Evolutionary conservation across 805 yeast genomes (phyloP), one percentile per base, ranked within the genome.

Genomic region (Kodamaea fukazawae): DNA sequence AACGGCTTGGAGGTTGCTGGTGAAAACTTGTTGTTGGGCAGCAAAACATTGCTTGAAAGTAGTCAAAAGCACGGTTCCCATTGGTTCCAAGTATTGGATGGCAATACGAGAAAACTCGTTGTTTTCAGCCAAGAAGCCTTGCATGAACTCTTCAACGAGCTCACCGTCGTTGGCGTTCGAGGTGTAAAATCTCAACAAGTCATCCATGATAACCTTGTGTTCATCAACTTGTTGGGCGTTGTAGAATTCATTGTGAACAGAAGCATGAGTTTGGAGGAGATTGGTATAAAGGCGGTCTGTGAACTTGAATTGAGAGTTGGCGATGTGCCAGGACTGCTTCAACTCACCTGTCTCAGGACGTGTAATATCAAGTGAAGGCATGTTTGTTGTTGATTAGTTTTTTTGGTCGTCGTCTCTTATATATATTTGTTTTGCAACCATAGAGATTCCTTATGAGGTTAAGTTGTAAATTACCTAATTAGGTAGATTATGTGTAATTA

Each of bases 31-130:
- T 14, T 25, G 29, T 28, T 34, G 30, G 28, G 23, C 20, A 3
- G 36, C 42, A 26, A 22, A 38, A 14, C 34, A 28, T 46, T 61
- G 62, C 30, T 60, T 60, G 42, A 67, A 61, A 4, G 73, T 67
- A 38, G 58, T 58, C 18, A 67, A 56, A 34, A 69, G 50, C 7
- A 66, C 60, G 23, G 54, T 42, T n/a, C 73, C 73, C 69, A 69
- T 60, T 22, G 68, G 66, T 46, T 67, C 75, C 46, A 68, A 58
- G 48, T 68, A 67, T 14, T 46, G 41, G 5, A 51, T 46, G 2
- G 63, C 61, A 13, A 43, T 45, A 7, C 44, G 34, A 18, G 60
- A 50, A 36, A 65, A 49, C 7, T 46, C 42, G 6, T 49, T 52
- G 45, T 67, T 61, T 36, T 65, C 70, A 14, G 48, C 44, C 23